phyloP scores from a whole-genome alignment of 352 stramenopile genomes.

The Pythium phragmitis region DNA sequence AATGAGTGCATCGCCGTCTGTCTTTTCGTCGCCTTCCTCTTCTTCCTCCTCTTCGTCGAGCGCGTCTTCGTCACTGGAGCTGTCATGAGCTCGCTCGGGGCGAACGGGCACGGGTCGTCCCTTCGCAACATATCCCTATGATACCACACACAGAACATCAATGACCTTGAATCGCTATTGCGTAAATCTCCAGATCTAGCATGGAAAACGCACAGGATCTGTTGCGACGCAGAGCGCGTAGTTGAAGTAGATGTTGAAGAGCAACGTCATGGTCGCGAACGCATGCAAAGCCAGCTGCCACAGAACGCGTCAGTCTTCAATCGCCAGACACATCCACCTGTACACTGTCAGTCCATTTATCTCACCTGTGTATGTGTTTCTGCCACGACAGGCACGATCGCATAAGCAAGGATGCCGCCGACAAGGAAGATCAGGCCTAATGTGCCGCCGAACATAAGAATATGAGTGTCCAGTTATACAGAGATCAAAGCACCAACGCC shows the following conservation, averaged over 20 bases:
- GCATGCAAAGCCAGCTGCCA: constrained; percentile 14
- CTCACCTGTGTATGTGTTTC: constrained; percentile 11
- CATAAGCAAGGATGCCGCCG: constrained; percentile 29
- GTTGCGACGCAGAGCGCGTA: constrained; percentile 40
- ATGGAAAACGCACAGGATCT: constrained; percentile 26
- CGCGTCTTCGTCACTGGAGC: constrained; percentile 19
- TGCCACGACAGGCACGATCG: constrained; percentile 26
- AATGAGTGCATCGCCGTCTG: constrained; percentile 18
- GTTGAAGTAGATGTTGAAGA: constrained; percentile 43
- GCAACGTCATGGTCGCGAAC: constrained; percentile 8
- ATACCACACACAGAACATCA: neutral
- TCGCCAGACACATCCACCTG: neutral
- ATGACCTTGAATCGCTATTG: neutral
- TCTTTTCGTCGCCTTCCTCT: constrained; percentile 10
- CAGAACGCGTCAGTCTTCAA: neutral
- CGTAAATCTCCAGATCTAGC: neutral
- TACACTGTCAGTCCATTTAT: neutral
- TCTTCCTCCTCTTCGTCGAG: constrained; percentile 23
- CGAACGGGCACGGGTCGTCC: neutral
- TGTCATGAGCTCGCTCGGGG: neutral
- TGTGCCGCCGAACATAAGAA: neutral
- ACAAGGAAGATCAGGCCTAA: constrained; percentile 30
- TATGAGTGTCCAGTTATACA: neutral
- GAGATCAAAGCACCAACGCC: neutral
- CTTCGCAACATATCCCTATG: constrained; percentile 21